Conservation (phyloP, 177 flowering plant genomes). For the Telopea speciosissima region DNA sequence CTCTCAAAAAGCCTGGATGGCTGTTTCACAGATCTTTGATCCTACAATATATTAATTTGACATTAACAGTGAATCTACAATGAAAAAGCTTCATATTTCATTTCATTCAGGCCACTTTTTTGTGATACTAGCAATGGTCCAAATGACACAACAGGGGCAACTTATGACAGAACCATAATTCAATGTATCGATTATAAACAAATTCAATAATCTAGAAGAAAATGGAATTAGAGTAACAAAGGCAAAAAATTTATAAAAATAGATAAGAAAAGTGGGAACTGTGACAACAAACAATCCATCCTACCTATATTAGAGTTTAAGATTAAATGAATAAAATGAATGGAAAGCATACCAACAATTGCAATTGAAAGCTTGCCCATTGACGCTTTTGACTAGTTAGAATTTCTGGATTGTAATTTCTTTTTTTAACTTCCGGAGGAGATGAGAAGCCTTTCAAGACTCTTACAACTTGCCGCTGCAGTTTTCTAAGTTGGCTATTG, state of each 20-base stretch:
- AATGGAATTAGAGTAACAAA: neutral
- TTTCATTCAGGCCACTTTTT: neutral
- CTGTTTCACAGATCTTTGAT: conserved; percentile 69
- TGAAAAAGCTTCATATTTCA: neutral
- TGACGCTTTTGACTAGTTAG: conserved; percentile 93
- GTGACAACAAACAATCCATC: neutral
- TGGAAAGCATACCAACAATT: conserved; percentile 56
- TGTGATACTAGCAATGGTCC: no score
- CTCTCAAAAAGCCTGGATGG: conserved; percentile 96
- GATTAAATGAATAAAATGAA: neutral
- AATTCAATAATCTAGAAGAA: neutral
- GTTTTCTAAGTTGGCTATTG: conserved; percentile 55
- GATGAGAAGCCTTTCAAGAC: conserved; percentile 67
- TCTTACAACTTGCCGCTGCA: conserved; percentile 63
- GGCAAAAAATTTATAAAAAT: neutral
- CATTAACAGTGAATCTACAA: conserved; percentile 7
- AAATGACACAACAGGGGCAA: no score
- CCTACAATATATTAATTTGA: conserved; percentile 41
- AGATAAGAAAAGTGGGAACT: neutral
- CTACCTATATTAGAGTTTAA: neutral
- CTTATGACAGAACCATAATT: neutral
- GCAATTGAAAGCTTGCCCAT: conserved; percentile 93
- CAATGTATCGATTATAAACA: neutral
- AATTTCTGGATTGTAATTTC: conserved; percentile 85
- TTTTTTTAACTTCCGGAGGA: conserved; percentile 54